phyloP scores from a whole-genome alignment of 257 asterid genomes.

The Catharanthus roseus region DNA sequence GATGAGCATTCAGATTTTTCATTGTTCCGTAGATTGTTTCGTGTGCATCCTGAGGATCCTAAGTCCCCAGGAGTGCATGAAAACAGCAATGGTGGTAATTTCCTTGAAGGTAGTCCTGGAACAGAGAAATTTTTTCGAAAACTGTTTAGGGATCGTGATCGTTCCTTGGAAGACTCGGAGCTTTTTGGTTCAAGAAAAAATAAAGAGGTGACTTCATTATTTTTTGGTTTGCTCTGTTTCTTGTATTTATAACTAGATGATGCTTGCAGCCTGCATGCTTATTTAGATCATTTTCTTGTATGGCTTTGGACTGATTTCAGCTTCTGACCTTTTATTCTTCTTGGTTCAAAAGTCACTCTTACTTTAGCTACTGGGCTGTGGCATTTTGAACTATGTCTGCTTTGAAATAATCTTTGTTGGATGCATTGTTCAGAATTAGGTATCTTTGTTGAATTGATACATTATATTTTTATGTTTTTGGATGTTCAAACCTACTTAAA shows the following conservation, averaged over 20 bases:
- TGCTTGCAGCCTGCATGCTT: background rate
- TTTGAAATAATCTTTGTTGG: no score
- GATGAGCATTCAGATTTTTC: conserved; percentile 66
- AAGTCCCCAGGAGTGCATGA: conserved; percentile 40
- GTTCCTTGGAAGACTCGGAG: conserved; percentile 90
- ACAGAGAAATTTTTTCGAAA: conserved; percentile 82
- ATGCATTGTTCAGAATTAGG: background rate
- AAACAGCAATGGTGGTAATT: conserved; percentile 35
- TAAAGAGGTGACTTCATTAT: conserved; percentile 56
- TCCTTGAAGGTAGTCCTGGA: conserved; percentile 85
- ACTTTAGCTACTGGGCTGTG: background rate
- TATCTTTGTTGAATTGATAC: background rate
- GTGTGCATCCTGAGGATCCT: conserved; percentile 85
- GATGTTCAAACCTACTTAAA: background rate
- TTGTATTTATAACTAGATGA: background rate
- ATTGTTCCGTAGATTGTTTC: conserved; percentile 64
- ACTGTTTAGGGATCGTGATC: conserved; percentile 87
- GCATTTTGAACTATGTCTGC: background rate
- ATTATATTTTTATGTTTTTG: background rate
- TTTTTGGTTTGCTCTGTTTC: background rate
- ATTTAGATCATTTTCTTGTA: background rate
- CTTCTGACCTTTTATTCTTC: background rate
- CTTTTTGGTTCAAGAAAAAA: conserved; percentile 66
- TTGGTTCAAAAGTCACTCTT: background rate
- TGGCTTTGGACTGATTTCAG: background rate